Evolutionary conservation across 2,329 filamentous ascomycete species (phyloP), one percentile per base, ranked within the genome.

Genomic region (Ascochyta fabae): DNA sequence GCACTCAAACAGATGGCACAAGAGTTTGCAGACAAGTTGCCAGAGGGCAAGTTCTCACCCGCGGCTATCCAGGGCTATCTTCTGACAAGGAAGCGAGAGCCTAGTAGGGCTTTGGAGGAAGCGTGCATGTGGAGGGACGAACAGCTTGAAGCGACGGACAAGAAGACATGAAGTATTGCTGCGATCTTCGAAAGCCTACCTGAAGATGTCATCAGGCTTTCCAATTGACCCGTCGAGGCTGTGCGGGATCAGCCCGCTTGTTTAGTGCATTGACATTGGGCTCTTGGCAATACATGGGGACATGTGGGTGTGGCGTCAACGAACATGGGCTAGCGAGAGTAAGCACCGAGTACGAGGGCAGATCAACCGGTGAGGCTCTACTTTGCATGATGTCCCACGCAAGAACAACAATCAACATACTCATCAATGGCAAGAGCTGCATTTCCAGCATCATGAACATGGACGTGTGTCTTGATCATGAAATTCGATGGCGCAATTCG

Each of bases 41-140:
- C 81, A 0, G 79, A 82, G 48, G 66, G 73, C 22, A 75, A 61
- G 6, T 82, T 84, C 53, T 80, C 79, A 12, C 83, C 81, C 0
- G 81, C 82, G 4, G 80, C 84, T 66, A 76, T 84, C 29, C 81
- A 84, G 63, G 81, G 80, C 12, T 83, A 81, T 58, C 69, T 85
- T 33, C 74, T 85, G 48, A 77, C 75, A 56, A 70, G 79, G 53
- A 83, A 83, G 71, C 81, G 80, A 53, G 77, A 79, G 46, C 81
- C 83, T 4, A 58, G 62, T 13, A 67, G 74, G 46, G 81, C 82
- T 22, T 60, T 84, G 29, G 71, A 72, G 27, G 71, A 77, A 57
- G 76, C 80, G 5, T 69, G 61, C n/a, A 62, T 51, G 42, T 85
- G 81, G 81, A 67, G 67, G n/a, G 53, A 56, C 19, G 42, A 51